These are phyloP conservation scores for Phenoliferia sp. DNA, from an alignment of 1,284 basidiomycete genomes.

Conservation along the genomic window DNA sequence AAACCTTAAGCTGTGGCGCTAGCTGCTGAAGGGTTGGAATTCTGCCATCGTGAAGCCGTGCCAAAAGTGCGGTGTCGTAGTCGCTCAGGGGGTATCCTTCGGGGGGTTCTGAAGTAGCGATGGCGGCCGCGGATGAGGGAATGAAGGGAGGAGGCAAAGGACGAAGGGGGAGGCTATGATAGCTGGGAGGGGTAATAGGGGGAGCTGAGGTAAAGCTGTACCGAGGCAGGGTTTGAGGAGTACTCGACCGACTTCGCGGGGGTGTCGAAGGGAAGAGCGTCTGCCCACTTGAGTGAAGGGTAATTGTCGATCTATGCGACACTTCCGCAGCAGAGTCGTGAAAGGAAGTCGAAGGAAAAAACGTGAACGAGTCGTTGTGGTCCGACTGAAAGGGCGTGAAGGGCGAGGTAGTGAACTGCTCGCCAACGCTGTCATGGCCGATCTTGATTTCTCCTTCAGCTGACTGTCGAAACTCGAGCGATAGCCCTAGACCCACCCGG, in stretches of 20 bases:
- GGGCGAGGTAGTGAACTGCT: background rate
- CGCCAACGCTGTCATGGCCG: background rate
- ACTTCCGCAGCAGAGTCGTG: background rate
- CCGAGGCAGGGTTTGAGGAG: background rate
- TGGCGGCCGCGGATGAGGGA: no score
- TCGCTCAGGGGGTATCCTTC: conserved; percentile 12
- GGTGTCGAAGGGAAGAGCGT: background rate
- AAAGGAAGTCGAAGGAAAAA: background rate
- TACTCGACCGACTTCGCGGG: background rate
- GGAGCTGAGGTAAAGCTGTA: background rate
- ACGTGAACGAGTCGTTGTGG: background rate
- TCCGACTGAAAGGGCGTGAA: background rate
- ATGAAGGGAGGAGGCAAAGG: background rate
- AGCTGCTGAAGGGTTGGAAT: conserved; percentile 5
- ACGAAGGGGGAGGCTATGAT: background rate
- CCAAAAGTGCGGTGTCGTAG: background rate
- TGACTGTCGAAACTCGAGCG: background rate
- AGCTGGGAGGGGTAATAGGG: background rate
- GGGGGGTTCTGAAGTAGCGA: no score
- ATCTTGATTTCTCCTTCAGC: background rate
- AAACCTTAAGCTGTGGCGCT: background rate
- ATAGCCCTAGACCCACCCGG: background rate
- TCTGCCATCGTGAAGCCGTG: conserved; percentile 5
- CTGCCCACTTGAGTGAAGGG: background rate
- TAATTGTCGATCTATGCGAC: no score